Evolutionary conservation across 2,329 filamentous ascomycete genomes (phyloP), one percentile per base, ranked within the genome.

Genomic region (Colletotrichum acutatum): DNA sequence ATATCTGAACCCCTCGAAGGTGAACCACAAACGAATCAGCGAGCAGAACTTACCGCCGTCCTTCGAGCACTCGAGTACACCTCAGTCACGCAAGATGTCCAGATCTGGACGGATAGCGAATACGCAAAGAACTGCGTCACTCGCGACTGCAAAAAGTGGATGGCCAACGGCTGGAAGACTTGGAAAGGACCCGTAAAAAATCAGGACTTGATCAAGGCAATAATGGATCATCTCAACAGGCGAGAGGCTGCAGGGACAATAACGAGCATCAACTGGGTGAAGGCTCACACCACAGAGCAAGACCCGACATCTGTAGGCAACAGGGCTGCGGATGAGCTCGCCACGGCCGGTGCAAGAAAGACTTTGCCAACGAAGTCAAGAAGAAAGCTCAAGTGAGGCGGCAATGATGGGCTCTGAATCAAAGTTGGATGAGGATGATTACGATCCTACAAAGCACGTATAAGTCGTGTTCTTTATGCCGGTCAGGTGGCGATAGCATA

Each of bases 101-200:
- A 91, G 69, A 97, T 99, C 76, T 89, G 92, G 80, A 95, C 92
- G n/a, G 97, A 99, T 83, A 97, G 94, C 82, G 91, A 92, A 78
- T 98, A 98, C 83, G 89, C 94, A 1, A 98, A 98, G 82, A 92
- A 95, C 76, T 98, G 96, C 79, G 90, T 95, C 30, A 97, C 92
- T 0, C 16, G 37, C 37, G 14, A 97, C 96, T 95, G 91, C 78
- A 82, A 84, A 26, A 91, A 89, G 68, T 98, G 97, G 97, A 86
- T 90, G 75, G 87, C 83, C 68, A 90, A 96, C 77, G 88, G 88
- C 6, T 99, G 96, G 96, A 89, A 88, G 79, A 98, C 91, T n/a
- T 84, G 90, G 0, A 90, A 91, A 11, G 92, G 92, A 72, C 83
- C 89, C 0, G 96, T 98, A 8, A 93, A 95, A 84, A 98, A 99